Conservation (phyloP, 495 filamentous ascomycete species). For the Aspergillus biplanus region DNA sequence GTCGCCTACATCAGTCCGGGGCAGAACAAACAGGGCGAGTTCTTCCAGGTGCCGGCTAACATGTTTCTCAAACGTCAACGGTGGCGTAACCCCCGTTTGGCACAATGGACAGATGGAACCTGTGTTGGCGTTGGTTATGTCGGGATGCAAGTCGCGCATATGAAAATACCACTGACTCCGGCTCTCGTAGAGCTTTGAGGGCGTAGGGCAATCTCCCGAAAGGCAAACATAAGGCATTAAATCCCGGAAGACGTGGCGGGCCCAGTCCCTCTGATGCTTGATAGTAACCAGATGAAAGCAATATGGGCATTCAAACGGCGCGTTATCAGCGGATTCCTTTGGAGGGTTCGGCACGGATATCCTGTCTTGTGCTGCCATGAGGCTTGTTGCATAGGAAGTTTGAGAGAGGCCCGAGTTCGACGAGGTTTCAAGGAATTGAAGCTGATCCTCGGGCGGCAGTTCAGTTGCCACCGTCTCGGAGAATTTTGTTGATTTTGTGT, state of each 20-base stretch:
- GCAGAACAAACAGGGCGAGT: conserved; percentile 25
- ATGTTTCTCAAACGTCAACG: conserved; percentile 18
- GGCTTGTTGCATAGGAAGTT: conserved; percentile 18
- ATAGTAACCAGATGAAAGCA: conserved; percentile 28
- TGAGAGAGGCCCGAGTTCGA: conserved; percentile 4
- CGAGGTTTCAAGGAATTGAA: not conserved
- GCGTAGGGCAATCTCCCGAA: conserved; percentile 22
- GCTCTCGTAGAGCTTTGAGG: conserved; percentile 25
- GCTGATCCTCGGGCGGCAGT: not conserved
- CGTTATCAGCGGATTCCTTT: conserved; percentile 6
- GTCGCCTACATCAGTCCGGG: not conserved
- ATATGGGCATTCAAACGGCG: conserved; percentile 35
- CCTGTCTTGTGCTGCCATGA: not conserved
- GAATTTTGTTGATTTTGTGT: not conserved
- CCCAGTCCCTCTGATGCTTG: conserved; percentile 21
- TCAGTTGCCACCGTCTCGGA: conserved; percentile 20
- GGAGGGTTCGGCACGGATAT: conserved; percentile 19
- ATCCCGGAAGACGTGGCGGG: conserved; percentile 34
- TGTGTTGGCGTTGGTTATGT: not conserved
- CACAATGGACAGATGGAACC: conserved; percentile 17
- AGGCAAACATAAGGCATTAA: conserved; percentile 36
- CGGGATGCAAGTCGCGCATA: conserved; percentile 8
- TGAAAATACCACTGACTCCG: conserved; percentile 33
- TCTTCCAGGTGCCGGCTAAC: conserved; percentile 26
- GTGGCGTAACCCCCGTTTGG: not conserved